phyloP scores from a whole-genome alignment of 2,329 filamentous ascomycete species.

The Pseudogymnoascus verrucosus region DNA sequence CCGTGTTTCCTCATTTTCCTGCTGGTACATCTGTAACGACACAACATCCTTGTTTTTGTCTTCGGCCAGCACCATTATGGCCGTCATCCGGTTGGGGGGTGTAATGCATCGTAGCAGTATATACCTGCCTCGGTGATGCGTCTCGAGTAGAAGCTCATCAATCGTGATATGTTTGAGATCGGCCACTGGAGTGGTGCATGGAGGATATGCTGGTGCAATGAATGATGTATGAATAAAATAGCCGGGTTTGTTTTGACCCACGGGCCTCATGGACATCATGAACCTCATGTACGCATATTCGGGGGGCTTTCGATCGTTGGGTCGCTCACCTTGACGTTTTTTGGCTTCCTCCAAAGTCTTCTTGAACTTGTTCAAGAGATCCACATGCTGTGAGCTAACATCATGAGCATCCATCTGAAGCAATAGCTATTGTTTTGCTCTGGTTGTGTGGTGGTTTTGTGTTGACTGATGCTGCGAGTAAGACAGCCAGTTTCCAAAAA shows the following conservation, averaged over 20 bases:
- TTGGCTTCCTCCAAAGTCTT: not conserved
- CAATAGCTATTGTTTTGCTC: not conserved
- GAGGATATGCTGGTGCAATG: constrained; percentile 12
- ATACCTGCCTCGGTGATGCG: constrained; percentile 33
- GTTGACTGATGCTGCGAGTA: not conserved
- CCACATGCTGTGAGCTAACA: not conserved
- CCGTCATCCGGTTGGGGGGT: constrained; percentile 20
- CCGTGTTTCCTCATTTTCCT: constrained; percentile 31
- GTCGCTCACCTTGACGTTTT: not conserved
- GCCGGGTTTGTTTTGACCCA: not conserved
- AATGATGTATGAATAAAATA: not conserved
- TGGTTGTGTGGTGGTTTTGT: not conserved
- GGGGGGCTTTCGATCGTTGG: not conserved
- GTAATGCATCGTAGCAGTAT: constrained; percentile 20
- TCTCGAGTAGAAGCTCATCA: constrained; percentile 30
- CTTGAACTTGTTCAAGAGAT: not conserved
- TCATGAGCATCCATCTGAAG: not conserved
- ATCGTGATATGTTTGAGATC: constrained; percentile 18
- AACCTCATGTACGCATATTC: not conserved
- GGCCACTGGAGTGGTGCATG: constrained; percentile 12
- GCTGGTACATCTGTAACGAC: constrained; percentile 34
- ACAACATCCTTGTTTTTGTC: constrained; percentile 20
- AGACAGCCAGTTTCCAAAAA: not conserved
- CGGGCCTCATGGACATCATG: not conserved
- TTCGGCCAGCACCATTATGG: constrained; percentile 24